phyloP scores from a whole-genome alignment of 352 stramenopile genomes.

The Pythium scleroteichum region DNA sequence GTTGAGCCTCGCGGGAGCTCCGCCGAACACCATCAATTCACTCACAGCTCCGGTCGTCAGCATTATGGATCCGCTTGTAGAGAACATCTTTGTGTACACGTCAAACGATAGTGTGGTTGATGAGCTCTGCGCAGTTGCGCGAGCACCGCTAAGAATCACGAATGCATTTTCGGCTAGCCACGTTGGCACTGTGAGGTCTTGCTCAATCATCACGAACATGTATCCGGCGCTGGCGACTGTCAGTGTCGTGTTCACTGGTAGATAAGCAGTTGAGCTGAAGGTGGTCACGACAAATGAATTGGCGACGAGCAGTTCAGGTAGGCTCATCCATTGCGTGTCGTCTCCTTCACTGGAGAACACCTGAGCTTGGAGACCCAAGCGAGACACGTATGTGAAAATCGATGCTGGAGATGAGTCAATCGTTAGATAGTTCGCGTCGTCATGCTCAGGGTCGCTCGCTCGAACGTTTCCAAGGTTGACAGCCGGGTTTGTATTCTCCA shows the following conservation, averaged over 20 bases:
- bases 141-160: background rate
- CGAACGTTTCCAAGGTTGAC: slow-evolving; percentile 12
- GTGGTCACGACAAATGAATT: slow-evolving; percentile 19
- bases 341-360: slow-evolving; percentile 24
- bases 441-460: slow-evolving; percentile 25
- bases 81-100: slow-evolving; percentile 25
- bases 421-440: slow-evolving; percentile 27
- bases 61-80: background rate
- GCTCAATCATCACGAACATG: slow-evolving; percentile 26
- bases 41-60: slow-evolving; percentile 5
- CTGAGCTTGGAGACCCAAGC: background rate
- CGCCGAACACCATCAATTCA: slow-evolving; percentile 24
- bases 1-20: slow-evolving; percentile 13
- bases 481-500: slow-evolving; percentile 34
- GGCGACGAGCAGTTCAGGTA: slow-evolving; percentile 7
- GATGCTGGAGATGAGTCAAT: slow-evolving; percentile 2
- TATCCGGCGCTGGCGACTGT: slow-evolving; percentile 26
- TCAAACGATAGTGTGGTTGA: slow-evolving; percentile 17
- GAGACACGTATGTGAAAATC: background rate
- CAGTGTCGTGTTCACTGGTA: slow-evolving; percentile 16
- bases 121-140: slow-evolving; percentile 21
- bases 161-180: slow-evolving; percentile 26
- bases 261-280: background rate
- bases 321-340: slow-evolving; percentile 23
- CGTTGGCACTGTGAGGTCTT: slow-evolving; percentile 14